Conservation (phyloP, 1,284 basidiomycete genomes). For the Boletellus sp. region DNA sequence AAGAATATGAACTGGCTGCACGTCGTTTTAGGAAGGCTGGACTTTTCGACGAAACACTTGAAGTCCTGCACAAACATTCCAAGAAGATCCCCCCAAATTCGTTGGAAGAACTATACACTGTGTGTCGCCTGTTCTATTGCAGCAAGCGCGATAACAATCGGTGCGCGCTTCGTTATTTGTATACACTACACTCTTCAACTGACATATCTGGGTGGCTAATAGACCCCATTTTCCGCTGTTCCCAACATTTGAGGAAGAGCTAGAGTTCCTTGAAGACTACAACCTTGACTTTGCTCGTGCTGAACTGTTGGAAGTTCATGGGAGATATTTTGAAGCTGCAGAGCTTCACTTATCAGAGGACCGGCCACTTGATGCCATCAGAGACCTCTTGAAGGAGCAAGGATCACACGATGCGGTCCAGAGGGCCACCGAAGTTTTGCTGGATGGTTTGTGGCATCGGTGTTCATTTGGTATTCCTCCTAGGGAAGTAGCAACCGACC, state of each 20-base stretch:
- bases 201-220: slow-evolving; percentile 17
- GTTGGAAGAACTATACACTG: slow-evolving; percentile 41
- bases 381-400: slow-evolving; percentile 40
- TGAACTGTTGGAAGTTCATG: slow-evolving; percentile 44
- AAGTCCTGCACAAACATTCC: slow-evolving; percentile 39
- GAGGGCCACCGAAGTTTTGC: slow-evolving; percentile 30
- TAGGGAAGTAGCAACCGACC: slow-evolving; percentile 7
- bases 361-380: slow-evolving; percentile 45
- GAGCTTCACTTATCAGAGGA: slow-evolving; percentile 53
- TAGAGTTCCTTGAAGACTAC: slow-evolving; percentile 57
- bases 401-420: slow-evolving; percentile 27
- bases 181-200: not conserved
- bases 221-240: slow-evolving; percentile 51
- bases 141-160: slow-evolving; percentile 37
- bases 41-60: slow-evolving; percentile 52
- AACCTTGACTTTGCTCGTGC: slow-evolving; percentile 53
- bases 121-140: slow-evolving; percentile 53
- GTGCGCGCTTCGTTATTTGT: not conserved
- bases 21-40: slow-evolving; percentile 47
- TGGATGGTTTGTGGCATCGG: slow-evolving; percentile 24
- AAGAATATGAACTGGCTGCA: slow-evolving; percentile 45
- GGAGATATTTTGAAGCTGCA: slow-evolving; percentile 50
- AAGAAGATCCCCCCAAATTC: slow-evolving; percentile 34
- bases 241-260: slow-evolving; percentile 45
- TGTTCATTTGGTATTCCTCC: slow-evolving; percentile 25